phyloP scores from a whole-genome alignment of 2,329 filamentous ascomycete genomes.

The Dactylellina drechsleri region DNA sequence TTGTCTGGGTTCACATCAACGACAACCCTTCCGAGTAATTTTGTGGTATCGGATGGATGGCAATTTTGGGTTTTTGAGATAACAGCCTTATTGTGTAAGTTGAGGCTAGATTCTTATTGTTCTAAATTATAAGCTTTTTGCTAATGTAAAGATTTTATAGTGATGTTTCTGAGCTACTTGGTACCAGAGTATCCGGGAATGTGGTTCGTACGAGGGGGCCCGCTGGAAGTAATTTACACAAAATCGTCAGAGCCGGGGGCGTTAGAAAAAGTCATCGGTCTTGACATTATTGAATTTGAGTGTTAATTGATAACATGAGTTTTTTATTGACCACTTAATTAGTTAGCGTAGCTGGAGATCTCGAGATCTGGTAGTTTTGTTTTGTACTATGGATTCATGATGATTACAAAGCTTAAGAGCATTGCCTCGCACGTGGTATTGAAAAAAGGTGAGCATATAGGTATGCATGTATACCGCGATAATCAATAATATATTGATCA shows the following conservation, averaged over 20 bases:
- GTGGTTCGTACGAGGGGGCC: conserved; percentile 31
- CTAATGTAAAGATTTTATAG: conserved; percentile 1
- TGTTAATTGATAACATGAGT: neutral
- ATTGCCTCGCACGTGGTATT: too few relatives aligned
- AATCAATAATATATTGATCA: too few relatives aligned
- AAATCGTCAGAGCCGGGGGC: neutral
- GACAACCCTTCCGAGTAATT: neutral
- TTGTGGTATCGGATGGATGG: conserved; percentile 36
- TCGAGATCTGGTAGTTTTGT: too few relatives aligned
- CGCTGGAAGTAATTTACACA: conserved; percentile 8
- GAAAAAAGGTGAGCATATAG: too few relatives aligned
- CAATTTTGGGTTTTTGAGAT: conserved; percentile 45
- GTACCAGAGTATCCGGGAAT: conserved; percentile 32
- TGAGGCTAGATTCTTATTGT: neutral
- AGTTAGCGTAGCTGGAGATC: too few relatives aligned
- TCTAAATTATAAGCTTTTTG: neutral
- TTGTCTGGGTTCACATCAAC: conserved; percentile 24
- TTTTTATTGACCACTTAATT: neutral
- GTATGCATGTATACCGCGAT: too few relatives aligned
- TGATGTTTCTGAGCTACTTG: conserved; percentile 34
- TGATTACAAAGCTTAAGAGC: too few relatives aligned
- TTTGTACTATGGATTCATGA: too few relatives aligned
- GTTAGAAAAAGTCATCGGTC: neutral
- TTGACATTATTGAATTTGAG: neutral
- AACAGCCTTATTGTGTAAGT: conserved; percentile 19